These are phyloP conservation scores for Trichomonas tenax DNA, from an alignment of 208 protist genomes.

Conservation along the genomic window DNA sequence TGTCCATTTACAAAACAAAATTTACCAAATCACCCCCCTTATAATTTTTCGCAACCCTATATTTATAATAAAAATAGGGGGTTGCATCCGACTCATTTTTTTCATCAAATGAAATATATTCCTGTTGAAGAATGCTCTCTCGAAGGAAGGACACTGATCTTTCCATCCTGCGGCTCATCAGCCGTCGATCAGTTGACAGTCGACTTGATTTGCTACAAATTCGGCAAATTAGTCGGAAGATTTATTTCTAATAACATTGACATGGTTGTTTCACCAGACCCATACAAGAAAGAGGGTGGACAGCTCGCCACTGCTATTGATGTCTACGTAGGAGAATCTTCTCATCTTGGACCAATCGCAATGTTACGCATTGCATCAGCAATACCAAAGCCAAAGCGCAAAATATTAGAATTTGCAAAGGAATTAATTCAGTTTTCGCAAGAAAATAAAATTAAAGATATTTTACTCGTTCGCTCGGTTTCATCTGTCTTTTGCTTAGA, in stretches of 20 bases:
- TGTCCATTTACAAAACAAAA: too few relatives aligned
- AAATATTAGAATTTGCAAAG: conserved; percentile 1
- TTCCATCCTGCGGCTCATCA: background rate
- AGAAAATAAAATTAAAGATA: background rate
- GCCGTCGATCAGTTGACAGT: background rate
- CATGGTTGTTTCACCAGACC: background rate
- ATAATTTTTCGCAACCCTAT: too few relatives aligned
- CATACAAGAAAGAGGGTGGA: background rate
- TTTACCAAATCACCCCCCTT: too few relatives aligned
- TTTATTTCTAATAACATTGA: background rate
- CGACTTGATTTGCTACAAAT: background rate
- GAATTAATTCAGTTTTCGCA: background rate
- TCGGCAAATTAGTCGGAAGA: background rate
- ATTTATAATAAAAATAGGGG: too few relatives aligned
- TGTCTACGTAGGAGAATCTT: background rate
- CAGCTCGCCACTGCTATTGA: background rate
- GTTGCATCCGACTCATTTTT: too few relatives aligned
- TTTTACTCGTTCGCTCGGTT: background rate
- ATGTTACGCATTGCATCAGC: background rate
- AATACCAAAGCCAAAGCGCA: background rate
- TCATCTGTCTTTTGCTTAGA: conserved; percentile 2
- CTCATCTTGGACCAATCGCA: background rate
- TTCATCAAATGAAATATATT: background rate
- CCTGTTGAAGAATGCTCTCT: background rate
- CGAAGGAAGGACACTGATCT: background rate